Base-by-base conservation (phyloP, 2,329 filamentous ascomycete species). In the Talaromyces amestolkiae region DNA sequence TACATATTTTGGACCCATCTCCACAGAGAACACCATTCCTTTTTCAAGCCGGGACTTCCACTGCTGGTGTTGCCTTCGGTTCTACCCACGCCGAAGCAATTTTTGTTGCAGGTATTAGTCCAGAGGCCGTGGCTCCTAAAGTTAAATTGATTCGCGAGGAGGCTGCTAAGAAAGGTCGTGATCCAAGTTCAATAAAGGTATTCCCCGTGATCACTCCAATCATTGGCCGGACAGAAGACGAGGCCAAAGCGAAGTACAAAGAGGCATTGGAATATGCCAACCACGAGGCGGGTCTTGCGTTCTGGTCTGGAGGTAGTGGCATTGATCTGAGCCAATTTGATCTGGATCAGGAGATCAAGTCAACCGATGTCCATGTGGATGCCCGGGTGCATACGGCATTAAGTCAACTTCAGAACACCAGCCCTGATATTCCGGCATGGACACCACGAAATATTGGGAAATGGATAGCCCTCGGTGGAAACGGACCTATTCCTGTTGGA, bases 291-390 rank as follows among this genome's bases (percentile, higher is more conserved):
- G 89, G 89, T 0, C 73, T 91, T 65, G 87, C 89, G 1, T 75
- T 92, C n/a, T 92, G 92, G 70, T 88, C 89, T 19, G 90, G 89
- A 1, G 92, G 89, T 88, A 91, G 89, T 0, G 90, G 87, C 0
- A 87, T 89, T 58, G 86, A 90, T 72, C 76, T 90, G 19, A 79
- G 81, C 8, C 77, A 82, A 47, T 89, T 89, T 69, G 83, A 79
- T 0, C 86, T 89, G 37, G 87, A 89, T 51, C 83, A 89, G 71
- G 87, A 90, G 72, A 76, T 90, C 58, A 66, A 9, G n/a, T n/a
- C 63, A 19, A 54, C 62, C 13, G 62, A 68, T 63, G 65, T 64
- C 7, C 65, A 65, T 64, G 59, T 64, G 15, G 49, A 66, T 19
- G 60, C 65, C 10, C 47, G 60, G 3, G 63, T 68, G 24, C 65